These are phyloP conservation scores for Sonneratia alba DNA, from an alignment of 345 rosid species.

Conservation along the genomic window DNA sequence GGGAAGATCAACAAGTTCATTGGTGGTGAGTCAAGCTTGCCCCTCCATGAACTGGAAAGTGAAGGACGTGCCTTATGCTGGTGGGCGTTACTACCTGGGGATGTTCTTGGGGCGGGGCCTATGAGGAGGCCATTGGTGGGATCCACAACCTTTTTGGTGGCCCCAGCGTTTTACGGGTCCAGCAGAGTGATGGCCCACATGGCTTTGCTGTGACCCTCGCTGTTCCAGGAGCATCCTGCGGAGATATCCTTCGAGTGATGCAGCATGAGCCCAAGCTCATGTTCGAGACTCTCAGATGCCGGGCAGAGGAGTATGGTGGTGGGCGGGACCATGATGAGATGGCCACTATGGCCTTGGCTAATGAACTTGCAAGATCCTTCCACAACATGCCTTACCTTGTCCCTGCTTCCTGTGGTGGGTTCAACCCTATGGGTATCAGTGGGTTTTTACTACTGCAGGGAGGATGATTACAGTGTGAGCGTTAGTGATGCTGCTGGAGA, in stretches of 20 bases:
- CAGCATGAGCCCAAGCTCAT: slow-evolving; percentile 95
- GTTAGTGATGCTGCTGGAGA: too few species aligned
- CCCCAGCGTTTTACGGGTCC: slow-evolving; percentile 75
- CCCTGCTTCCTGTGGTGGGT: too few species aligned
- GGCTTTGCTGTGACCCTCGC: slow-evolving; percentile 80
- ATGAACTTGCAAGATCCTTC: slow-evolving; percentile 55
- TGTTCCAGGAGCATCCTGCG: slow-evolving; percentile 61
- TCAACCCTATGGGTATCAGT: too few species aligned
- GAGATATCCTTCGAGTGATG: slow-evolving; percentile 84
- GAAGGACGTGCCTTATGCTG: background rate
- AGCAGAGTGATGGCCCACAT: slow-evolving; percentile 82
- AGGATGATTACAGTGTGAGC: too few species aligned
- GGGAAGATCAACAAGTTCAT: slow-evolving; percentile 84
- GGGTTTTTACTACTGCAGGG: too few species aligned
- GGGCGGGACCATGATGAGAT: slow-evolving; percentile 19
- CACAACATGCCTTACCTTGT: slow-evolving; percentile 78
- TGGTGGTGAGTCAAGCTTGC: slow-evolving; percentile 24
- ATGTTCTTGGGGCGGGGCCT: slow-evolving; percentile 98
- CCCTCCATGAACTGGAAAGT: slow-evolving; percentile 64
- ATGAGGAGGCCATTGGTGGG: slow-evolving; percentile 96
- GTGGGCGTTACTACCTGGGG: slow-evolving; percentile 56
- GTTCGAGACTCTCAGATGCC: slow-evolving; percentile 82
- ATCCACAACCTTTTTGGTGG: slow-evolving; percentile 87
- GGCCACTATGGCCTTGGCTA: slow-evolving; percentile 31
- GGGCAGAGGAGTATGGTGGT: slow-evolving; percentile 56